These are phyloP conservation scores for Sphaceloma murrayae DNA, from an alignment of 2,329 filamentous ascomycete species.

Conservation along the genomic window DNA sequence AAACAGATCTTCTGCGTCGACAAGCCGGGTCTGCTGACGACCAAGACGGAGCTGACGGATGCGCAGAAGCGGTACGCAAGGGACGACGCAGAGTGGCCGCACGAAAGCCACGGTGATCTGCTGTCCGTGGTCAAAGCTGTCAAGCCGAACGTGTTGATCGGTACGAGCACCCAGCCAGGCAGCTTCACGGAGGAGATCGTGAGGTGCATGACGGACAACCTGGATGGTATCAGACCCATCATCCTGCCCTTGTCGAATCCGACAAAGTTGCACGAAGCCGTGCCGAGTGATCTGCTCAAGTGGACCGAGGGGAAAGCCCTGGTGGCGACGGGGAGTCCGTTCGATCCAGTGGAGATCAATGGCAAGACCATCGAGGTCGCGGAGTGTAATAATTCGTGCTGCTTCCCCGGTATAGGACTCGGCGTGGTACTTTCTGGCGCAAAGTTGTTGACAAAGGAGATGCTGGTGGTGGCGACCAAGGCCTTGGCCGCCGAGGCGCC, in stretches of 20 bases:
- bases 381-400: slow-evolving; percentile 82
- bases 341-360: slow-evolving; percentile 57
- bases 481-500: slow-evolving; percentile 64
- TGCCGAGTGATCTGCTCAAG: slow-evolving; percentile 61
- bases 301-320: slow-evolving; percentile 74
- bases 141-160: slow-evolving; percentile 72
- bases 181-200: slow-evolving; percentile 68
- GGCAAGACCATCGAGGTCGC: slow-evolving; percentile 51
- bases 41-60: slow-evolving; percentile 50
- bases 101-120: slow-evolving; percentile 48
- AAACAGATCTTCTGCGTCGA: slow-evolving; percentile 62
- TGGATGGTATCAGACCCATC: slow-evolving; percentile 57
- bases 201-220: slow-evolving; percentile 63
- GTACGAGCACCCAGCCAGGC: slow-evolving; percentile 68
- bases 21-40: slow-evolving; percentile 65
- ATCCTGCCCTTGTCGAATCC: slow-evolving; percentile 83
- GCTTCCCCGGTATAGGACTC: slow-evolving; percentile 78
- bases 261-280: slow-evolving; percentile 72
- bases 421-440: slow-evolving; percentile 64
- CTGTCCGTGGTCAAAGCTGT: slow-evolving; percentile 59
- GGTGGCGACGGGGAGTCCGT: slow-evolving; percentile 76
- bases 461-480: slow-evolving; percentile 72
- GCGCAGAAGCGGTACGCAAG: slow-evolving; percentile 61
- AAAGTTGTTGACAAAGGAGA: slow-evolving; percentile 58
- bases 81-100: slow-evolving; percentile 53